Evolutionary conservation across 805 yeast genomes (phyloP).

Genomic region (Wickerhamomyces ciferrii): DNA sequence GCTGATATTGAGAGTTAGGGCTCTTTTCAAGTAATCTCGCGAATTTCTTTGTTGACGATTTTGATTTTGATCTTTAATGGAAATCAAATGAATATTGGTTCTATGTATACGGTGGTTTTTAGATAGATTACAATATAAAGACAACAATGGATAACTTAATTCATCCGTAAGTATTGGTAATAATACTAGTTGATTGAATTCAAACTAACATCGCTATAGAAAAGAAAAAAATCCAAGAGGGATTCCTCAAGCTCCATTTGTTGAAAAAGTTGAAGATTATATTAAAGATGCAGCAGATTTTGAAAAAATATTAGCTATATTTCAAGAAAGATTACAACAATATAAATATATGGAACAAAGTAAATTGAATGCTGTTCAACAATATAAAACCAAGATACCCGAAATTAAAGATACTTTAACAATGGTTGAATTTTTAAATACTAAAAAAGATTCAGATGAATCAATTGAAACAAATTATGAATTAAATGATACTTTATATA

Average conservation of each 20-base stretch:
- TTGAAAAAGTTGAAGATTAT: conserved; percentile 74
- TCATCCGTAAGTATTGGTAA: conserved; percentile 14
- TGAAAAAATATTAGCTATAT: conserved; percentile 59
- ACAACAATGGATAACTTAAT: conserved; percentile 19
- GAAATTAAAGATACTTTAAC: conserved; percentile 84
- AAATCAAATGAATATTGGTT: no score
- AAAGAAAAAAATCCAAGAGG: conserved; percentile 75
- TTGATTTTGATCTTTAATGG: no score
- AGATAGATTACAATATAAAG: no score
- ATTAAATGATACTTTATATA: conserved; percentile 86
- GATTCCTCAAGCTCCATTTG: conserved; percentile 93
- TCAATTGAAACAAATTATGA: conserved; percentile 77
- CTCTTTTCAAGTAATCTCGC: no score
- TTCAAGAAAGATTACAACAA: conserved; percentile 85
- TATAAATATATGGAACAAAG: conserved; percentile 74
- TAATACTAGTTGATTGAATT: no score
- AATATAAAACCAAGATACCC: conserved; percentile 73
- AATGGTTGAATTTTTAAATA: conserved; percentile 56
- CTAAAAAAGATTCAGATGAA: conserved; percentile 36
- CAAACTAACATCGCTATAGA: conserved; percentile 1
- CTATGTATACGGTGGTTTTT: no score
- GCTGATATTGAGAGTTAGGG: no score
- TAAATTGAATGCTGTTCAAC: conserved; percentile 30
- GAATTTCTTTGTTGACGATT: no score
- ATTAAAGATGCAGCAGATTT: conserved; percentile 68